Evolutionary conservation across 805 yeast species (phyloP).

Genomic region (Candida bentonensis): DNA sequence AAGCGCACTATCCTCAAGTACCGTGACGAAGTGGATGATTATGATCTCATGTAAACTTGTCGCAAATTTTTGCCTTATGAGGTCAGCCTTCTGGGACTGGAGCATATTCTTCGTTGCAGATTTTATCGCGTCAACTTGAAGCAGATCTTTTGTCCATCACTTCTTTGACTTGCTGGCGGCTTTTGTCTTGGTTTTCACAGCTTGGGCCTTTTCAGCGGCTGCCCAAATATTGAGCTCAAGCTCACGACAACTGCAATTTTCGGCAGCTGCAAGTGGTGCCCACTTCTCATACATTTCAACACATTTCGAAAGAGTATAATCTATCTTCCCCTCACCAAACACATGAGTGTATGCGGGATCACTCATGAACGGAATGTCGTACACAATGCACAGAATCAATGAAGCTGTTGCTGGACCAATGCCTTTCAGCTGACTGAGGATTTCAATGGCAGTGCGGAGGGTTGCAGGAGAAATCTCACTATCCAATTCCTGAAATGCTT

Average conservation of each 20-base stretch:
- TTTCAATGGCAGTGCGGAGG: neutral
- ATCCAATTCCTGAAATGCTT: neutral
- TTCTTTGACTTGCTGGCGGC: neutral
- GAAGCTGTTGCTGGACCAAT: neutral
- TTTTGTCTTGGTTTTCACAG: neutral
- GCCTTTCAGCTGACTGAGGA: neutral
- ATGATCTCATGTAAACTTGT: constrained; percentile 24
- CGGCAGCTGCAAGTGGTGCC: neutral
- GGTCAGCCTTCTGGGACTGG: too few species aligned
- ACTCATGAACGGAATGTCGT: constrained; percentile 1
- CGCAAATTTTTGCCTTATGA: neutral
- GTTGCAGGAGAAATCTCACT: neutral
- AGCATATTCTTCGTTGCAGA: too few species aligned
- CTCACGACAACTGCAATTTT: neutral
- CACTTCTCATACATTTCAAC: neutral
- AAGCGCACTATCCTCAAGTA: constrained; percentile 77
- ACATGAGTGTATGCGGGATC: neutral
- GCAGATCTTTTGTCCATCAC: too few species aligned
- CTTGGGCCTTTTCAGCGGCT: neutral
- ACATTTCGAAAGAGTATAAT: neutral
- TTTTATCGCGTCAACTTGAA: too few species aligned
- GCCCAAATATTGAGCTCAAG: neutral
- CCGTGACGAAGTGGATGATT: constrained; percentile 55
- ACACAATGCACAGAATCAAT: neutral
- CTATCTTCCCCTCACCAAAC: neutral